These are phyloP conservation scores for Mucor circinelloides DNA, from an alignment of 371 early-diverging fungal genomes.

Conservation along the genomic window DNA sequence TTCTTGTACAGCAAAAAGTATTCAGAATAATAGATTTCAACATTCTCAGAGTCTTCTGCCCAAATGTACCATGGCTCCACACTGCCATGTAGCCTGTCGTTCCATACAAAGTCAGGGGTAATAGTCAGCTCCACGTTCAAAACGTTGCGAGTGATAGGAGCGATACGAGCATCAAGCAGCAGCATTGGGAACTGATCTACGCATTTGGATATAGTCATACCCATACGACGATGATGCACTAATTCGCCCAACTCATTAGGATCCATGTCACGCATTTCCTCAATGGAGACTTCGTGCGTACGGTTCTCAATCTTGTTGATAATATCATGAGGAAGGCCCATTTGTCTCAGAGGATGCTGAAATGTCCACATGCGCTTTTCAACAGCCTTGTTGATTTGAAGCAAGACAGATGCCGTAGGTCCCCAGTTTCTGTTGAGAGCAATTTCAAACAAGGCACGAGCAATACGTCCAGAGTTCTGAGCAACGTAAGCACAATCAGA, in stretches of 20 bases:
- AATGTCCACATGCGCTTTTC: constrained; percentile 95
- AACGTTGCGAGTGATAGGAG: constrained; percentile 92
- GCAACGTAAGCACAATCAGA: constrained; percentile 93
- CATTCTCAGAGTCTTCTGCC: constrained; percentile 82
- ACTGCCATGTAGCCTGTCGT: constrained; percentile 84
- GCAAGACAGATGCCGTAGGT: constrained; percentile 76
- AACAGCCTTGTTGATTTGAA: constrained; percentile 87
- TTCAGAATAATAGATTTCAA: constrained; percentile 61
- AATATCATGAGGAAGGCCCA: constrained; percentile 78
- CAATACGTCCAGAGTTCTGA: constrained; percentile 91
- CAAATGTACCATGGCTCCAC: constrained; percentile 95
- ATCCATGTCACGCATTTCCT: constrained; percentile 87
- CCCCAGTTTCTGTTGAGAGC: constrained; percentile 91
- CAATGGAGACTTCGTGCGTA: constrained; percentile 57
- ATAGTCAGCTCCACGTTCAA: constrained; percentile 79
- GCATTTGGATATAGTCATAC: constrained; percentile 66
- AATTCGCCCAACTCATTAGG: constrained; percentile 84
- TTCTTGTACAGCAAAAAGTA: constrained; percentile 56
- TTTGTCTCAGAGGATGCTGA: constrained; percentile 91
- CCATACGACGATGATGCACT: constrained; percentile 82
- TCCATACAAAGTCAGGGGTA: constrained; percentile 91
- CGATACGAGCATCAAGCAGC: constrained; percentile 75
- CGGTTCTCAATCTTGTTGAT: constrained; percentile 74
- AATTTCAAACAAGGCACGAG: constrained; percentile 96
- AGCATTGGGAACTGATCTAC: constrained; percentile 88